Evolutionary conservation across 2,329 filamentous ascomycete genomes (phyloP), one percentile per base, ranked within the genome.

Genomic region (Intubia oerlemansii): DNA sequence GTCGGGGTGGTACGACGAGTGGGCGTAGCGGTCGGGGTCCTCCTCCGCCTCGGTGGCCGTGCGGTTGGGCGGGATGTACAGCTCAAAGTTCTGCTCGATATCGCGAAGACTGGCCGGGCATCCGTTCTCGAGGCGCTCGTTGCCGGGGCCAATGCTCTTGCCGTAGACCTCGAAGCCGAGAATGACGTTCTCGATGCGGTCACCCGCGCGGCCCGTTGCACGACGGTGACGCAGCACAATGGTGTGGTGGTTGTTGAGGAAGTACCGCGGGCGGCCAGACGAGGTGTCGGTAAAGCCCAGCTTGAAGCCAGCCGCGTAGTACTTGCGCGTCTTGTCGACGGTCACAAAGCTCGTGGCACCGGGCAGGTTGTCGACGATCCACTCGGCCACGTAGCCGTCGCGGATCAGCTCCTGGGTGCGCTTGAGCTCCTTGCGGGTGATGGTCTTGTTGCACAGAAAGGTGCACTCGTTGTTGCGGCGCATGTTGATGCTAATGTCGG

Each of bases 331-430:
- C 53, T 81, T 81, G 49, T 90, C 81, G 20, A 79, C 74, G 0
- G 78, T 85, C 17, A 88, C 75, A 44, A 90, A 90, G 47, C 74
- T 84, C 7, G 81, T 90, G 20, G 81, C 81, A 6, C 81, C 81
- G 2, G 82, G 81, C 8, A 92, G 59, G 42, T 91, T 91, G 49
- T 92, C 81, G 37, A 88, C 76, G 39, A 91, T 90, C 82, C 81
- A 91, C 49, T 91, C 81, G 2, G 73, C 72, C n/a, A 88, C 70
- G 47, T 88, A 90, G 20, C 76, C 78, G 30, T 82, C 66, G 35
- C 63, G 64, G 22, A 91, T 72, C 42, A 91, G 53, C 36, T 82
- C 59, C 39, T 64, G 66, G 5, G 77, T 75, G 44, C 68, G 65
- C 40, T 63, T 60, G 33, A 90, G 49, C 26, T 72, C 74, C 25